Evolutionary conservation across 495 filamentous ascomycete species (phyloP).

Genomic region (Polyplosphaeria fusca): DNA sequence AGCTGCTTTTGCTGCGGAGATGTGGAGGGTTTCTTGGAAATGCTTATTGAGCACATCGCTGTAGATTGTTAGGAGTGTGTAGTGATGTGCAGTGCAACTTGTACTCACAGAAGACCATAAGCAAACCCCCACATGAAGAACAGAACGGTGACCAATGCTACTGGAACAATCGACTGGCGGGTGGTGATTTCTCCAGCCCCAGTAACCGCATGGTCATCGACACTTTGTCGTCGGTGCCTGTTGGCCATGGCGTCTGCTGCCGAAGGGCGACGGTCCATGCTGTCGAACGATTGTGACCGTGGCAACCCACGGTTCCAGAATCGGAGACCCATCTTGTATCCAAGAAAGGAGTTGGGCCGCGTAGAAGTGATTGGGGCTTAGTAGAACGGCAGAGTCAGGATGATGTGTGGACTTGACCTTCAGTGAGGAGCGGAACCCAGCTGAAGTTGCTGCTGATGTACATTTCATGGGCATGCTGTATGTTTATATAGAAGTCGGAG

Average conservation of each 20-base stretch:
- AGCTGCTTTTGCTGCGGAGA: constrained; percentile 43
- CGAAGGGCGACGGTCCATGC: constrained; percentile 8
- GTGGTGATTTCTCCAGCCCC: constrained; percentile 16
- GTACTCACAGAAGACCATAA: background rate
- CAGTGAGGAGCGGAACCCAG: no score
- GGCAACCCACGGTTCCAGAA: background rate
- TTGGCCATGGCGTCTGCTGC: constrained; percentile 11
- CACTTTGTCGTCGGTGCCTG: constrained; percentile 6
- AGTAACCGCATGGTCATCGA: constrained; percentile 13
- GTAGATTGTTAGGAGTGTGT: background rate
- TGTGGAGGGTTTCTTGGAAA: constrained; percentile 50
- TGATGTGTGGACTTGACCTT: no score
- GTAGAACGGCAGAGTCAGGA: no score
- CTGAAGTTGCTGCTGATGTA: background rate
- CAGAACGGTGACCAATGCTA: constrained; percentile 10
- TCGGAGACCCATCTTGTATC: constrained; percentile 8
- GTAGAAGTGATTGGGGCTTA: no score
- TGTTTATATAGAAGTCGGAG: background rate
- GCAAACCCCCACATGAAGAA: constrained; percentile 2
- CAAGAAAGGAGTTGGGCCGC: no score
- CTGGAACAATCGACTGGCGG: constrained; percentile 17
- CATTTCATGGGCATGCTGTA: background rate
- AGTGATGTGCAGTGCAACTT: constrained; percentile 41
- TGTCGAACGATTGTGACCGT: background rate
- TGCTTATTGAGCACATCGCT: constrained; percentile 53